Percentiles rank a stretch among this genome's conserved stretches.
These are phyloP conservation scores for Rostrohypoxylon terebratum DNA, from an alignment of 495 filamentous ascomycete genomes.

Conservation along the genomic window DNA sequence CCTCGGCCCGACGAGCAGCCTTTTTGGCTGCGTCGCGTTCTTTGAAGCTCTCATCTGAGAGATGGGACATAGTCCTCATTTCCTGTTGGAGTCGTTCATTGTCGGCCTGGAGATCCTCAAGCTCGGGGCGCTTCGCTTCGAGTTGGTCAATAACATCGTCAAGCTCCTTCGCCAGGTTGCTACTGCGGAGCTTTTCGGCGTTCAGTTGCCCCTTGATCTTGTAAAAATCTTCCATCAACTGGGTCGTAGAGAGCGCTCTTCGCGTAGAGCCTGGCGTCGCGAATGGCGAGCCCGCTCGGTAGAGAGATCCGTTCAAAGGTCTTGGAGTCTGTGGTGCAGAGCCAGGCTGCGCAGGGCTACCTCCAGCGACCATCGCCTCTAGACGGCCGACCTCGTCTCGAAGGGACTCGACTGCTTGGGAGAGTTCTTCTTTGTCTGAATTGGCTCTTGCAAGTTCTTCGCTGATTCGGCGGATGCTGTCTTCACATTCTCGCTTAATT, in stretches of 20 bases:
- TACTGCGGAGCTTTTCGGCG: conserved; percentile 74
- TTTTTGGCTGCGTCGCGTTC: conserved; percentile 69
- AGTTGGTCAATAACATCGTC: conserved; percentile 81
- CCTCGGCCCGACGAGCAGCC: conserved; percentile 77
- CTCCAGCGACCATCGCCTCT: conserved; percentile 55
- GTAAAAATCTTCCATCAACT: conserved; percentile 65
- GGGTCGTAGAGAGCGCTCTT: conserved; percentile 61
- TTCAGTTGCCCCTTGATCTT: conserved; percentile 65
- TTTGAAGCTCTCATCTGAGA: conserved; percentile 69
- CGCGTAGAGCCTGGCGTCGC: conserved; percentile 64
- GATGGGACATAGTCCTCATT: conserved; percentile 81
- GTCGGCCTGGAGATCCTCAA: conserved; percentile 75
- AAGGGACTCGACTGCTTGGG: conserved; percentile 73
- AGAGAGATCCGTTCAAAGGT: conserved; percentile 62
- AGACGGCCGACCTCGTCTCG: conserved; percentile 78
- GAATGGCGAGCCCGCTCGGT: conserved; percentile 62
- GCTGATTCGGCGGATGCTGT: conserved; percentile 80
- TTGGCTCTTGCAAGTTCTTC: conserved; percentile 73
- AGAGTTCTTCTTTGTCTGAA: conserved; percentile 78
- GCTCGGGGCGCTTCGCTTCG: conserved; percentile 75
- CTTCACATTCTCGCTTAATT: conserved; percentile 81
- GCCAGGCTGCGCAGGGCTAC: conserved; percentile 45
- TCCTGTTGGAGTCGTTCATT: conserved; percentile 75
- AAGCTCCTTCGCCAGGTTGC: conserved; percentile 76
- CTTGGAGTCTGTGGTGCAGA: conserved; percentile 70